phyloP scores from a whole-genome alignment of 2,329 filamentous ascomycete species.

The Monosporascus ibericus region DNA sequence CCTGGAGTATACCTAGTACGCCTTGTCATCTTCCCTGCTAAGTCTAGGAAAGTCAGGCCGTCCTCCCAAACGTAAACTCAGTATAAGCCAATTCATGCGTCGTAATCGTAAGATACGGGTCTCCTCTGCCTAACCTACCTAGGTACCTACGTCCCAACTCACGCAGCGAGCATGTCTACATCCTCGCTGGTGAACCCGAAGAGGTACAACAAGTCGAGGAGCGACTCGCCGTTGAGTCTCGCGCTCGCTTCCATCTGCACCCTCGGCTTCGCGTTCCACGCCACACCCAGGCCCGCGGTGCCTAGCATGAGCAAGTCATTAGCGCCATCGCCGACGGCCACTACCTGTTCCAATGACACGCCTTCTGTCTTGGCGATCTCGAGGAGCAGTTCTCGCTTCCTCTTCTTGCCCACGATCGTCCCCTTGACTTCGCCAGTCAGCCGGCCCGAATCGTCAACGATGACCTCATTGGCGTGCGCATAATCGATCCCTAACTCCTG shows the following conservation, averaged over 20 bases:
- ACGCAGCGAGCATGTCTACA: slow-evolving; percentile 41
- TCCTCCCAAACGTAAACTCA: not conserved
- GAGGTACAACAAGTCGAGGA: slow-evolving; percentile 68
- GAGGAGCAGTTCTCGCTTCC: slow-evolving; percentile 65
- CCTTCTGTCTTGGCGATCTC: slow-evolving; percentile 65
- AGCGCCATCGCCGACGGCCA: slow-evolving; percentile 76
- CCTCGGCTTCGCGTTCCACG: slow-evolving; percentile 77
- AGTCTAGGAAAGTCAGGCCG: no score
- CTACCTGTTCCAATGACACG: slow-evolving; percentile 57
- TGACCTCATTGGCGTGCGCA: slow-evolving; percentile 80
- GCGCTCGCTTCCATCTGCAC: slow-evolving; percentile 74
- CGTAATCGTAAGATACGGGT: not conserved
- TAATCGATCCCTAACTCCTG: slow-evolving; percentile 77
- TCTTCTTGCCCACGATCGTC: slow-evolving; percentile 68
- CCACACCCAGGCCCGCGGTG: slow-evolving; percentile 68
- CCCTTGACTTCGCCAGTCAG: slow-evolving; percentile 70
- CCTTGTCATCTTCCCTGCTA: no score
- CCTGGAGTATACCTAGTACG: no score
- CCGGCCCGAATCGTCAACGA: slow-evolving; percentile 50
- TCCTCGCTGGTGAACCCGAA: slow-evolving; percentile 67
- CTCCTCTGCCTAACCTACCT: not conserved
- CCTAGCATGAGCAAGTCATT: slow-evolving; percentile 79
- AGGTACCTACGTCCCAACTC: slow-evolving; percentile 1
- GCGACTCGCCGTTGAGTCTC: slow-evolving; percentile 62
- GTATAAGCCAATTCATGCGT: not conserved